Conservation (phyloP, 257 asterid genomes). For the Ligustrum vulgare region DNA sequence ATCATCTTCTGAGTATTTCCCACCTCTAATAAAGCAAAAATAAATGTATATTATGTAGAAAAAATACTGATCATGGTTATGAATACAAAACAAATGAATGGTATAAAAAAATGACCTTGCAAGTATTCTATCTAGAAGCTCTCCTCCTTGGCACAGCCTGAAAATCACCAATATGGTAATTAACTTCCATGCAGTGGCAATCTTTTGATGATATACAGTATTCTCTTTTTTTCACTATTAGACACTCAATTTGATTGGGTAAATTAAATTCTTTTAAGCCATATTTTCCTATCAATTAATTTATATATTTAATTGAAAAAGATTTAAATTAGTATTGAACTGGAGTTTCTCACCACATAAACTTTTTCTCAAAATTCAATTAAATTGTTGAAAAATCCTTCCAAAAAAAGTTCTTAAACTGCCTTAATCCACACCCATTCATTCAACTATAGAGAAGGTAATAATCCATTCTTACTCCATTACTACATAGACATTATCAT, state of each 20-base stretch:
- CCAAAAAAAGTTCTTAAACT: too few species aligned
- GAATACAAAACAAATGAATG: background rate
- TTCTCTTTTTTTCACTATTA: background rate
- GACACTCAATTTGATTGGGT: too few species aligned
- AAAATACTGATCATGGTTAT: background rate
- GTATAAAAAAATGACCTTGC: conserved; percentile 41
- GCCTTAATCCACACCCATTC: too few species aligned
- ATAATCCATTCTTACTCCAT: conserved; percentile 62
- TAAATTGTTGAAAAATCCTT: too few species aligned
- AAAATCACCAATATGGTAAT: conserved; percentile 3
- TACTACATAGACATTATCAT: conserved; percentile 58
- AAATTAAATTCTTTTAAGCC: too few species aligned
- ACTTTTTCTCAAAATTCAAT: too few species aligned
- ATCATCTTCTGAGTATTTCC: conserved; percentile 62
- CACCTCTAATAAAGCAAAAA: conserved; percentile 42
- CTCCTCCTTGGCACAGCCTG: conserved; percentile 85
- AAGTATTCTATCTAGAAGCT: conserved; percentile 66
- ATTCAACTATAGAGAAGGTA: too few species aligned
- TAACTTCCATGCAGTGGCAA: background rate
- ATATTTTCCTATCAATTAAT: too few species aligned
- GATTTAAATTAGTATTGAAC: too few species aligned
- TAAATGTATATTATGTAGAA: background rate
- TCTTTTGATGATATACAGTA: background rate
- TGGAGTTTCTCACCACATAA: too few species aligned
- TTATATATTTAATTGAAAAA: too few species aligned